Evolutionary conservation across 345 rosid species (phyloP), one percentile per base, ranked within the genome.

Genomic region (Bruguiera gymnorhiza): DNA sequence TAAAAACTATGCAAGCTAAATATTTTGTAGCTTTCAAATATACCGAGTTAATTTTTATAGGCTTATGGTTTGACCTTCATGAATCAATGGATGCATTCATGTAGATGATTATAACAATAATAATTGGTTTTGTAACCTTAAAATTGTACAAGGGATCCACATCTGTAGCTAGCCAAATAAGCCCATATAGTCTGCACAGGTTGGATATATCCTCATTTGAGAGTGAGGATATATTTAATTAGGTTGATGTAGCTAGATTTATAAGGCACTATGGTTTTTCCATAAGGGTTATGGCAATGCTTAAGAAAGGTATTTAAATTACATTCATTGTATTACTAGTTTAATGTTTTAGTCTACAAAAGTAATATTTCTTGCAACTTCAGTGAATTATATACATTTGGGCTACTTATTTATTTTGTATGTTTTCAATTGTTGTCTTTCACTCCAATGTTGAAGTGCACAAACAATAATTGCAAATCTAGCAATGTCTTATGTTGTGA

Each of bases 1-100:
- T 97, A 66, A 96, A 88, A 68, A 82, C 92, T 5, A 85, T 92
- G 68, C 93, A 88, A 82, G 82, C 85, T 27, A 95, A 94, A 79
- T 97, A 88, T 71, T 66, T 82, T 0, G 66, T 89, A 39, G 97
- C 96, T 10, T 84, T 95, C 63, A 87, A 87, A 81, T 95, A 91
- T 51, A 93, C 96, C 0, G 97, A 95, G 80, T 66, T 95, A 31
- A 96, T 94, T 20, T 94, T 91, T 21, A 96, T 97, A 1, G 98
- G 98, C 55, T 86, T 89, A 72, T 94, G 98, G 98, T 94, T 91
- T 26, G 96, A 91, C 59, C 96, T 91, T 9, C 86, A 87, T 1
- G 97, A 89, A 71, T 84, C 97, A 21, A 75, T 89, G 83, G 93
- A 91, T 62, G 89, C 96, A 2, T 91, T 86, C 80, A 89, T 91